Percentiles rank a stretch among this genome's conserved stretches.
phyloP scores from a whole-genome alignment of 2,329 filamentous ascomycete species.

The Lomentospora prolificans region DNA sequence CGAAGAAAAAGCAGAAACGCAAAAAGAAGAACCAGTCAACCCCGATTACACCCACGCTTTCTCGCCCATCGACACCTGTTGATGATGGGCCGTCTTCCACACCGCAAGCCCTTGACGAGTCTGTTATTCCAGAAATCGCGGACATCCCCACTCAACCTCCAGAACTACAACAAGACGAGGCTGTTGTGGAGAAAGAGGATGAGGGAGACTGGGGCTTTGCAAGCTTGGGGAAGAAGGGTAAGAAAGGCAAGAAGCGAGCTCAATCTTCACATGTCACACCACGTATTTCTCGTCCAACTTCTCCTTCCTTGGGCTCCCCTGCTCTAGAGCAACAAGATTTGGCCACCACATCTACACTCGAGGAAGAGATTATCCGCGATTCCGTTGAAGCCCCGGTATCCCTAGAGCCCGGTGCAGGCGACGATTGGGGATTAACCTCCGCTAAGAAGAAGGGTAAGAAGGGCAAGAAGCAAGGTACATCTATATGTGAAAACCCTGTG shows the following conservation, averaged over 20 bases:
- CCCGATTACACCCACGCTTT: background rate
- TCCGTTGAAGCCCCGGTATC: no score
- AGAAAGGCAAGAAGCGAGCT: constrained; percentile 11
- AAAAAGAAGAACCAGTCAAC: constrained; percentile 27
- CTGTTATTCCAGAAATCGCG: background rate
- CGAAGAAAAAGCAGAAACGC: constrained; percentile 15
- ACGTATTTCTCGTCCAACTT: no score
- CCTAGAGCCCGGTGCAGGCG: background rate
- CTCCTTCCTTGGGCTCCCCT: no score
- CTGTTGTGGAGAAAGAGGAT: background rate
- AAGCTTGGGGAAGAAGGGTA: constrained; percentile 17
- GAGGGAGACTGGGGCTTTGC: constrained; percentile 5
- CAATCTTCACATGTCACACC: no score
- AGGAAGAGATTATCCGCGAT: no score
- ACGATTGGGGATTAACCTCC: background rate
- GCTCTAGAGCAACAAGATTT: no score
- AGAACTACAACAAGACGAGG: background rate
- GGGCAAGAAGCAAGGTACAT: background rate
- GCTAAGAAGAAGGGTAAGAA: constrained; percentile 6
- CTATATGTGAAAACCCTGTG: no score
- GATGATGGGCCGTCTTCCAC: background rate
- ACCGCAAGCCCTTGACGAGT: background rate
- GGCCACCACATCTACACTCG: no score
- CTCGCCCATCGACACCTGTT: background rate
- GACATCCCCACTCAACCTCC: background rate